Evolutionary conservation across 169 alveolate genomes (phyloP).

Genomic region (Blepharisma undulans): DNA sequence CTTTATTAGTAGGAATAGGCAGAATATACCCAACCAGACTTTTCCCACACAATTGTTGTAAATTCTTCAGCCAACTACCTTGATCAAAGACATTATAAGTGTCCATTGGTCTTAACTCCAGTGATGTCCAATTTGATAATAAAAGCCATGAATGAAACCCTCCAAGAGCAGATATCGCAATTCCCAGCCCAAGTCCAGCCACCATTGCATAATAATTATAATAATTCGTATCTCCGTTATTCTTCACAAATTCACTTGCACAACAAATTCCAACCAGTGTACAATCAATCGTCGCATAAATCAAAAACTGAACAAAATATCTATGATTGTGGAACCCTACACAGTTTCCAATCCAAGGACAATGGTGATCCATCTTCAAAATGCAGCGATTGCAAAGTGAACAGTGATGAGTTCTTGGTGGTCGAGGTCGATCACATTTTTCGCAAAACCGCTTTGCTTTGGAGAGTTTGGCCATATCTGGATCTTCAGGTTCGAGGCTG

Average conservation of each 20-base stretch:
- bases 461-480: background rate
- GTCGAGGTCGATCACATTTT: slow-evolving; percentile 78
- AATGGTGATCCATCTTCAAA: slow-evolving; percentile 93
- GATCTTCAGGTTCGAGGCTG: background rate
- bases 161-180: background rate
- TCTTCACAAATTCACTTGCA: background rate
- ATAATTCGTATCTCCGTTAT: background rate
- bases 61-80: background rate
- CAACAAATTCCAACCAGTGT: slow-evolving; percentile 11
- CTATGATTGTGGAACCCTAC: slow-evolving; percentile 86
- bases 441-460: slow-evolving; percentile 58
- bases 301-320: slow-evolving; percentile 46
- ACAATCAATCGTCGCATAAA: background rate
- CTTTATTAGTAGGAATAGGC: background rate
- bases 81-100: slow-evolving; percentile 8
- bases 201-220: background rate
- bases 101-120: background rate
- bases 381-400: slow-evolving; percentile 90
- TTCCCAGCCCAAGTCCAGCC: background rate
- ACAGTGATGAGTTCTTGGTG: slow-evolving; percentile 94
- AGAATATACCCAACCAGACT: background rate
- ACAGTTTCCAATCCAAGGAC: slow-evolving; percentile 93
- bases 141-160: background rate
- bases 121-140: background rate
- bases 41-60: background rate